phyloP scores from a whole-genome alignment of 805 yeast species.

The Yamadazyma takamatsuzukensis region DNA sequence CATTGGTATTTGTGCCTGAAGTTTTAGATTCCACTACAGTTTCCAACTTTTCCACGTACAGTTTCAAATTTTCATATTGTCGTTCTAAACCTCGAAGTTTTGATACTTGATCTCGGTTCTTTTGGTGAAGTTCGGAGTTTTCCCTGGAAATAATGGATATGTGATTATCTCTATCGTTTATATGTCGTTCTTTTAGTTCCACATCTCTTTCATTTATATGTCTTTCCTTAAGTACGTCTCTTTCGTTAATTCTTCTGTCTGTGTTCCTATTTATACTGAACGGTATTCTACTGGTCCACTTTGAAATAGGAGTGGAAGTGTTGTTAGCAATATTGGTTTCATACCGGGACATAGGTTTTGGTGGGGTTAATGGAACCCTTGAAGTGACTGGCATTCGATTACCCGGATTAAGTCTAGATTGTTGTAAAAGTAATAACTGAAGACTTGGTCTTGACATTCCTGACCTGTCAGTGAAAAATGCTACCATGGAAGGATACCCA shows the following conservation, averaged over 20 bases:
- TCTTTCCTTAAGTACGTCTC: too few relatives aligned
- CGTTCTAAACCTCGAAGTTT: slow-evolving; percentile 16
- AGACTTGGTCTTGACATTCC: slow-evolving; percentile 11
- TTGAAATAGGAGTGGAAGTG: too few relatives aligned
- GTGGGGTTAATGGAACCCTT: too few relatives aligned
- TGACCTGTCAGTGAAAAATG: slow-evolving; percentile 20
- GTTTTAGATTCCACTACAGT: slow-evolving; percentile 1
- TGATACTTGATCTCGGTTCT: slow-evolving; percentile 5
- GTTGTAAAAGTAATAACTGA: slow-evolving; percentile 4
- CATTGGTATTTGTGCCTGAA: neutral
- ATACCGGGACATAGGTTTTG: too few relatives aligned
- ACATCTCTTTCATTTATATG: neutral
- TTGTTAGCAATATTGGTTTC: too few relatives aligned
- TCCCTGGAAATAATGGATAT: slow-evolving; percentile 10
- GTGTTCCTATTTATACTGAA: too few relatives aligned
- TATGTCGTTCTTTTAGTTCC: slow-evolving; percentile 10
- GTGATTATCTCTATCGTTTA: slow-evolving; percentile 13
- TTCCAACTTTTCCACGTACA: slow-evolving; percentile 13
- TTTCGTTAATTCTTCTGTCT: too few relatives aligned
- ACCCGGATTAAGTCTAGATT: too few relatives aligned
- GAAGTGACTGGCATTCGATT: too few relatives aligned
- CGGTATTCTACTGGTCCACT: too few relatives aligned
- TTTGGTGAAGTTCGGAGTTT: slow-evolving; percentile 6
- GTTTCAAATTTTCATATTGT: slow-evolving; percentile 14
- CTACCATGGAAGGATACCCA: slow-evolving; percentile 15